Evolutionary conservation across 225 moss, liverwort and hornwort genomes (phyloP), one percentile per base, ranked within the genome.

Genomic region (Thuidium tamariscinum): DNA sequence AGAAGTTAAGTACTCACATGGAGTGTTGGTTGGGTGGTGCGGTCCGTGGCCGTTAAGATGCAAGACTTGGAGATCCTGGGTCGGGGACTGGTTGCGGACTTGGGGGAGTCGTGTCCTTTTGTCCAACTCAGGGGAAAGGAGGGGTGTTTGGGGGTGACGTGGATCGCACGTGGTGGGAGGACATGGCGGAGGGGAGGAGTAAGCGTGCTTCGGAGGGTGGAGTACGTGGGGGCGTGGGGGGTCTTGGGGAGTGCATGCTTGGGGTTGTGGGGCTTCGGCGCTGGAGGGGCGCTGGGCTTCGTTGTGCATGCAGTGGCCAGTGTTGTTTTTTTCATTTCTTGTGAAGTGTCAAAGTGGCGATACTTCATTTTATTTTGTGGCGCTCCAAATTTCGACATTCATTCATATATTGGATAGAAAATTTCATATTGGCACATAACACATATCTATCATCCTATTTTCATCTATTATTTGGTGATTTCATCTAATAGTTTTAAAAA

Each of bases 81-180:
- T 16, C 11, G 30, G 17, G 59, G 30, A 30, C 52, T 52, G 46
- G 18, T 6, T 46, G 17, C 1, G 16, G 44, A 3, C 44, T 44
- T 42, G 13, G 22, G 71, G 55, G 78, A 56, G 41, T 6, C 46
- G 80, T 63, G 63, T 54, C 72, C 36, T 19, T 3, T 57, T 85
- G 81, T 83, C 88, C 84, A 57, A 42, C 44, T 57, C 60, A 49
- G n/a, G 44, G 74, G 10, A 41, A 16, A 23, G 30, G 80, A 34
- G 9, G 74, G 56, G 55, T 68, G 52, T 34, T 71, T 3, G 8
- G 20, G 80, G 55, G 23, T 66, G 64, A 85, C 87, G 88, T 90
- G 92, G 88, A 80, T 73, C 67, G 88, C 74, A 85, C 84, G 92
- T 84, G 87, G 78, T 68, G 30, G 44, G 44, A n/a, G 37, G 82